These are phyloP conservation scores for Botryosphaeria dothidea DNA, from an alignment of 2,329 filamentous ascomycete species.

Conservation along the genomic window DNA sequence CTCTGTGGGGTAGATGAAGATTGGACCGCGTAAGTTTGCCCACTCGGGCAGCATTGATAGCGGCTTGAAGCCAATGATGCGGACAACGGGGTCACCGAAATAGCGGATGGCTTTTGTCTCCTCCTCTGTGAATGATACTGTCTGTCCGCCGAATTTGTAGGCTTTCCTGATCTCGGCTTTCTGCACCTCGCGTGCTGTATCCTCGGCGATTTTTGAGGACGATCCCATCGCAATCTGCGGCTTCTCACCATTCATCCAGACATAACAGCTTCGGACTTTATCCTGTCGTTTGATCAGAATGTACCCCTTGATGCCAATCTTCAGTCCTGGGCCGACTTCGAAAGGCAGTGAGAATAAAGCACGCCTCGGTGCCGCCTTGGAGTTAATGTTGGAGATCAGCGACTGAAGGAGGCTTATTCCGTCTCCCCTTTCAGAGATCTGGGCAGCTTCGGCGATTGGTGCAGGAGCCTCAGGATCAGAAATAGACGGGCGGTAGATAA, in stretches of 20 bases:
- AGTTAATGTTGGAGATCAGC: conserved; percentile 84
- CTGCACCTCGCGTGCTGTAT: conserved; percentile 74
- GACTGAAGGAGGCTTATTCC: conserved; percentile 78
- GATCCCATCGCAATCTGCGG: conserved; percentile 76
- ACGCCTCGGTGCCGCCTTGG: conserved; percentile 81
- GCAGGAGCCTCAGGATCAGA: conserved; percentile 67
- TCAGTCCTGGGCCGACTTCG: conserved; percentile 80
- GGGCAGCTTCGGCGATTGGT: conserved; percentile 55
- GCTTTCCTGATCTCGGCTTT: conserved; percentile 84
- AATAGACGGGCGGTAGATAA: conserved; percentile 75
- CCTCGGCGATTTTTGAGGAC: conserved; percentile 74
- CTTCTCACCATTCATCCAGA: conserved; percentile 85
- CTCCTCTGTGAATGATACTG: conserved; percentile 80
- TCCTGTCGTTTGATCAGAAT: conserved; percentile 83
- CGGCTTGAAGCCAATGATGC: conserved; percentile 93
- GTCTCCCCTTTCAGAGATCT: conserved; percentile 68
- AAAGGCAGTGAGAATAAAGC: conserved; percentile 85
- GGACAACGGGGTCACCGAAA: conserved; percentile 80
- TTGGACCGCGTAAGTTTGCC: conserved; percentile 83
- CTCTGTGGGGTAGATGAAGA: conserved; percentile 93
- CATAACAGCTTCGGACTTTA: conserved; percentile 78
- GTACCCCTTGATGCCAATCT: conserved; percentile 91
- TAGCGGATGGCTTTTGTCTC: conserved; percentile 76
- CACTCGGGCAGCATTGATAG: conserved; percentile 73
- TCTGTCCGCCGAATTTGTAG: conserved; percentile 93